Conservation (phyloP, 345 rosid genomes). For the Populus tremula region DNA sequence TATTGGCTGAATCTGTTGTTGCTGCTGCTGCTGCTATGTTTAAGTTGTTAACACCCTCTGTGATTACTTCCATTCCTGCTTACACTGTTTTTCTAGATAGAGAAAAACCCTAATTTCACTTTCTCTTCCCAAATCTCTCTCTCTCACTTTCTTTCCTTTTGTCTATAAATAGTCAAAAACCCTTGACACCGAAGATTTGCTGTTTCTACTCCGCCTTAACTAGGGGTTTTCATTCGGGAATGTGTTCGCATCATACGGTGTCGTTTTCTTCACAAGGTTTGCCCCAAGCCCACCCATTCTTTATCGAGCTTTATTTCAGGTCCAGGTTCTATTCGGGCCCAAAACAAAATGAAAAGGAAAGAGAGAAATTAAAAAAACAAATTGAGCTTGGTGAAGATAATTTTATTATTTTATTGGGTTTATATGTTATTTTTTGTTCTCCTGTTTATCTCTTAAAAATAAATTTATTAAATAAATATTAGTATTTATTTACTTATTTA, state of each 20-base stretch:
- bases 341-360: too few relatives aligned
- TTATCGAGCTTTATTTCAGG: neutral
- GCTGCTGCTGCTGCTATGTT: neutral
- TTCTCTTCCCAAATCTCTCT: neutral
- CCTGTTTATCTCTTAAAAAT: too few relatives aligned
- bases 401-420: too few relatives aligned
- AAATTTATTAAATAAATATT: too few relatives aligned
- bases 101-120: neutral
- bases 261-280: neutral
- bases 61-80: conserved; percentile 11
- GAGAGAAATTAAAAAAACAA: too few relatives aligned
- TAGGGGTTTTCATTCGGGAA: neutral
- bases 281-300: neutral
- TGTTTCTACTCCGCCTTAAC: neutral
- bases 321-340: too few relatives aligned
- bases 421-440: too few relatives aligned
- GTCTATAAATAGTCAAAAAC: neutral
- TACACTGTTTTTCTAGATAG: neutral
- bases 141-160: neutral
- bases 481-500: too few relatives aligned
- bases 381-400: too few relatives aligned
- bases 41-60: conserved; percentile 23
- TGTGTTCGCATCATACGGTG: neutral
- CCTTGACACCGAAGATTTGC: neutral
- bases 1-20: conserved; percentile 8